A percentile compares a stretch with the other conserved stretches of the same genome.
These are phyloP conservation scores for Fusarium begoniae DNA, from an alignment of 2,329 filamentous ascomycete species.

Conservation along the genomic window DNA sequence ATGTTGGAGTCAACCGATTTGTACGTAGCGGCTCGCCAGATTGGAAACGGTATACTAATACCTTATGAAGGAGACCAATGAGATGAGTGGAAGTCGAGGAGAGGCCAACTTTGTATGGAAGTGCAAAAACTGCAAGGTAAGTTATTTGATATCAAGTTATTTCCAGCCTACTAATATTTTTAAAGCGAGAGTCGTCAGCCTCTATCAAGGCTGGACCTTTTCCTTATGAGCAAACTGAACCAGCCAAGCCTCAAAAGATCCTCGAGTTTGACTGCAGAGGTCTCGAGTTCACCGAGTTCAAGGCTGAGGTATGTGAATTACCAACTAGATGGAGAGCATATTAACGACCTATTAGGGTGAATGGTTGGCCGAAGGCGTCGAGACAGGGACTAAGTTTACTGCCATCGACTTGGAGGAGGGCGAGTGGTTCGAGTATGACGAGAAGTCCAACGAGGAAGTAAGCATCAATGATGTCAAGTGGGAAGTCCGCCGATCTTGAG, in stretches of 20 bases:
- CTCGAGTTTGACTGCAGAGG: slow-evolving; percentile 94
- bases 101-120: slow-evolving; percentile 99
- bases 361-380: slow-evolving; percentile 84
- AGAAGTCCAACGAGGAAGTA: slow-evolving; percentile 91
- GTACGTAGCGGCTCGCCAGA: slow-evolving; percentile 60
- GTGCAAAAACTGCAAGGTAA: slow-evolving; percentile 96
- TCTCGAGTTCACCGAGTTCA: slow-evolving; percentile 90
- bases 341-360: slow-evolving; percentile 71
- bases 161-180: not conserved
- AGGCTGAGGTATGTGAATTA: slow-evolving; percentile 73
- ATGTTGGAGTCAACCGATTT: slow-evolving; percentile 86
- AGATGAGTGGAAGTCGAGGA: slow-evolving; percentile 90
- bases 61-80: slow-evolving; percentile 76
- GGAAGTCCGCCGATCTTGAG: slow-evolving; percentile 79
- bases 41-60: slow-evolving; percentile 3
- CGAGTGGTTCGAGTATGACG: slow-evolving; percentile 98
- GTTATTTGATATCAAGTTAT: not conserved
- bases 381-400: slow-evolving; percentile 83
- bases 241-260: slow-evolving; percentile 79
- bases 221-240: slow-evolving; percentile 75
- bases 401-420: slow-evolving; percentile 85
- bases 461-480: slow-evolving; percentile 90
- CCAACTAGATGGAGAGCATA: not conserved
- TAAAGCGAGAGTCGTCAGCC: slow-evolving; percentile 83
- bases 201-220: slow-evolving; percentile 79